Percentiles rank a stretch among this genome's conserved stretches.
Evolutionary conservation across 768 basidiomycete genomes (phyloP).

Genomic region (Leccinum truebloodii): DNA sequence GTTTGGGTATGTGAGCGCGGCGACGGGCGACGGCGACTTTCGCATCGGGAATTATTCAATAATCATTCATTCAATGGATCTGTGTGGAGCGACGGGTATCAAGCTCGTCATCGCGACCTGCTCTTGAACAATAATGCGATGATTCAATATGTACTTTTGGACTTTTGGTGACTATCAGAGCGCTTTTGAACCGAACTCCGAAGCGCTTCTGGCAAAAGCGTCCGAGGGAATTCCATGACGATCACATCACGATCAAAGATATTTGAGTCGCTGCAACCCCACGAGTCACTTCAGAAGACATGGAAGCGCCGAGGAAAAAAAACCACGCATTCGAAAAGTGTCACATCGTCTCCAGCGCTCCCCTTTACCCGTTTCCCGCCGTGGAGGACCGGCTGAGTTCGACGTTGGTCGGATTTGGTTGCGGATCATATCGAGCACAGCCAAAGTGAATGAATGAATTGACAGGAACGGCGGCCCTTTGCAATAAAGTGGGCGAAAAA

Average conservation of each 20-base stretch:
- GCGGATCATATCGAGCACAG: conserved; percentile 1
- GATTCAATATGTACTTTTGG: not conserved
- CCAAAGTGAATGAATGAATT: not conserved
- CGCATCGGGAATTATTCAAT: not conserved
- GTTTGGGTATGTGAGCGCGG: not conserved
- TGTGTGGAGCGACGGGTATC: not conserved
- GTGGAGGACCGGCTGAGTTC: not conserved
- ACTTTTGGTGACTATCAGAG: not conserved
- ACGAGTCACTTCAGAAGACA: not conserved
- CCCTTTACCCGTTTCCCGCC: not conserved
- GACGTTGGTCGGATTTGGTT: not conserved
- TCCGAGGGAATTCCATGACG: not conserved
- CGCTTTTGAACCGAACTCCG: not conserved
- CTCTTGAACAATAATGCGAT: not conserved
- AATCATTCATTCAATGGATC: not conserved
- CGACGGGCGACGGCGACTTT: not conserved
- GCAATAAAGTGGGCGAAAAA: not conserved
- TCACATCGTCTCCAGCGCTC: not conserved
- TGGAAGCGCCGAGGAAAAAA: not conserved
- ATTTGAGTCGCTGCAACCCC: not conserved
- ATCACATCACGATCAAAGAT: not conserved
- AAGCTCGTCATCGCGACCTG: not conserved
- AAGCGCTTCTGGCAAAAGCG: not conserved
- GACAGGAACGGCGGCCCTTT: not conserved
- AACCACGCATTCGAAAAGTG: not conserved